A percentile compares a stretch with the other conserved stretches of the same genome.
Conservation (phyloP, 1,284 basidiomycete genomes). For the Pisolithus thermaeus region DNA sequence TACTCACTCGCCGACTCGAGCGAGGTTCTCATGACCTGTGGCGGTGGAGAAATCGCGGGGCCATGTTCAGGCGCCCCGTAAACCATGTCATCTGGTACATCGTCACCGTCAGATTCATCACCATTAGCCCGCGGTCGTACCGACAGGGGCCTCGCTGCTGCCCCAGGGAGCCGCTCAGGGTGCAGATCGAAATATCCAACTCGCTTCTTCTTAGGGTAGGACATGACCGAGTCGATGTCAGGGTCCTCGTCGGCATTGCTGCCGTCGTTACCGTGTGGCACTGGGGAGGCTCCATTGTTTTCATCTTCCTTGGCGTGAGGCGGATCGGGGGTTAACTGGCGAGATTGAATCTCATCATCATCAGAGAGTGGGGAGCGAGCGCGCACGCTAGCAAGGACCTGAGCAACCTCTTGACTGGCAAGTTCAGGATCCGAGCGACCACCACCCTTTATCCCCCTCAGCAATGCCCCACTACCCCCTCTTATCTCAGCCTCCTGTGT, state of each 20-base stretch:
- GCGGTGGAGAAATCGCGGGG: slow-evolving; percentile 9
- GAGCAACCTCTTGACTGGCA: slow-evolving; percentile 64
- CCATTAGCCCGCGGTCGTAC: slow-evolving; percentile 28
- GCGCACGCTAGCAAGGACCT: slow-evolving; percentile 62
- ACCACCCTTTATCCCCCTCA: slow-evolving; percentile 28
- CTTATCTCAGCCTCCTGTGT: slow-evolving; percentile 52
- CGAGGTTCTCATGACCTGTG: slow-evolving; percentile 24
- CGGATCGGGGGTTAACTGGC: slow-evolving; percentile 7
- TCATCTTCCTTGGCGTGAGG: slow-evolving; percentile 23
- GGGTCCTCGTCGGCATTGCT: slow-evolving; percentile 19
- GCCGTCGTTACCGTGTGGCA: background rate
- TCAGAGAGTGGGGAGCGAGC: slow-evolving; percentile 46
- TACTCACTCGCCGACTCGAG: slow-evolving; percentile 30
- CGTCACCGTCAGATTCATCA: slow-evolving; percentile 30
- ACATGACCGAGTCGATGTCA: slow-evolving; percentile 31
- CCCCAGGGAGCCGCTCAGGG: slow-evolving; percentile 39
- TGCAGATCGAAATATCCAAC: slow-evolving; percentile 70
- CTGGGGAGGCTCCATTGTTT: slow-evolving; percentile 19
- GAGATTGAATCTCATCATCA: slow-evolving; percentile 24
- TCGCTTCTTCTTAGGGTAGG: slow-evolving; percentile 33
- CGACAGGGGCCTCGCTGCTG: slow-evolving; percentile 13
- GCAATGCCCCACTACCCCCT: slow-evolving; percentile 21
- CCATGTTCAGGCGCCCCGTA: slow-evolving; percentile 23
- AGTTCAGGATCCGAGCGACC: slow-evolving; percentile 58
- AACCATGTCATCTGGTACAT: slow-evolving; percentile 28